phyloP scores from a whole-genome alignment of 164 flowering plant genomes.

The Chimonanthus praecox region DNA sequence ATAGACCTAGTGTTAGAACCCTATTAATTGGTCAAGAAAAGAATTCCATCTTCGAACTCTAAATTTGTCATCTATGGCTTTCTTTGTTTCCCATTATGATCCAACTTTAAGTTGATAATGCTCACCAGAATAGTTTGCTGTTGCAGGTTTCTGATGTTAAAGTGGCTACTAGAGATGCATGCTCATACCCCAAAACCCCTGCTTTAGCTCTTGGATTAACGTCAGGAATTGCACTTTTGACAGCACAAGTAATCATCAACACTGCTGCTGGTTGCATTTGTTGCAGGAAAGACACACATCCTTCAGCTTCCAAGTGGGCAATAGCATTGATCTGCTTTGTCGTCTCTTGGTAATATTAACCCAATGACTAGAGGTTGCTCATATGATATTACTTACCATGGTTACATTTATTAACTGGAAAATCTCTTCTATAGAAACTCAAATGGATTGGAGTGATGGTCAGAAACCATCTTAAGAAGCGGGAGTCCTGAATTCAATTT shows the following conservation, averaged over 20 bases:
- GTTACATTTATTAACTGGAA: not conserved
- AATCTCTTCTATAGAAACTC: not conserved
- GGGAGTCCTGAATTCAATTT: too few species aligned
- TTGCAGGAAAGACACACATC: slow-evolving; percentile 49
- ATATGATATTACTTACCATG: not conserved
- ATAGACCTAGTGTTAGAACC: too few species aligned
- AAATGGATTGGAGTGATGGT: too few species aligned
- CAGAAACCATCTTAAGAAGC: too few species aligned
- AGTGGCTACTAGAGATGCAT: slow-evolving; percentile 25
- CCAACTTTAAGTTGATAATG: not conserved
- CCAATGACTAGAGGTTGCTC: not conserved
- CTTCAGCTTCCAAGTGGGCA: slow-evolving; percentile 54
- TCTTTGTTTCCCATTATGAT: not conserved
- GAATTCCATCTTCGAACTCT: too few species aligned
- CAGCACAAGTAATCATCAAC: slow-evolving; percentile 67
- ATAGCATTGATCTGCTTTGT: slow-evolving; percentile 61
- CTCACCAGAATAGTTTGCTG: not conserved
- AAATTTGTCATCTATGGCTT: not conserved
- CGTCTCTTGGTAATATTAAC: slow-evolving; percentile 65
- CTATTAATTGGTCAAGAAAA: too few species aligned
- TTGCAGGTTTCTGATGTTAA: slow-evolving; percentile 61
- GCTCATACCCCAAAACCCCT: slow-evolving; percentile 74
- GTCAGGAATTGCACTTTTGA: slow-evolving; percentile 59
- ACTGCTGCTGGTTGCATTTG: slow-evolving; percentile 79
- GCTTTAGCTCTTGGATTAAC: slow-evolving; percentile 73